Evolutionary conservation across 176 grass and related monocot species (phyloP), one percentile per base, ranked within the genome.

Genomic region (Saccharum spontaneum): DNA sequence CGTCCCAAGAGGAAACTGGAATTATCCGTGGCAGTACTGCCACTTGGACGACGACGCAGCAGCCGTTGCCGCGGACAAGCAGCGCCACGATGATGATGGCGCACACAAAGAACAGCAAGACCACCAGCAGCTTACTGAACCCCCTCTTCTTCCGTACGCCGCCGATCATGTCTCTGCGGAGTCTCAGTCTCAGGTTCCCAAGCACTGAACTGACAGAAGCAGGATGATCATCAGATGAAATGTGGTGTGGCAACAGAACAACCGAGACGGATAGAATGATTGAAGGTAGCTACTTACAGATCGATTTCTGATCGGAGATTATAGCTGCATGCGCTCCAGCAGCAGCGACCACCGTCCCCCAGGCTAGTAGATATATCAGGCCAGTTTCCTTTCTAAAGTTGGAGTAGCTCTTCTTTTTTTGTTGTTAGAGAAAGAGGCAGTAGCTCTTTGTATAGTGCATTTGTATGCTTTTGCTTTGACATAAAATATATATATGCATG

Each of bases 31-130:
- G 73, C 73, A 57, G 2, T 3, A 76, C 17, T n/a, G n/a, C 76
- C 76, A 79, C 38, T 28, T 79, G 11, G 28, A 69, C 79, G 45
- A 68, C 31, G 44, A 81, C 64, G 79, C 33, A 69, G 64, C 33
- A 38, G 45, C 44, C 48, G 65, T 69, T 34, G 64, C 18, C 79
- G 20, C 65, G 30, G 45, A 39, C 20, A 33, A 81, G 45, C 65
- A 81, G 65, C 65, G 34, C 31, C 64, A 54, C 46, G 61, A 54
- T 9, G 64, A 69, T 46, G 41, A 54, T 36, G 64, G 31, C 41
- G 79, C 31, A 26, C 20, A n/a, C 79, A 38, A 36, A 24, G 0
- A 81, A 36, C 48, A 55, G 6, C 10, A 63, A 17, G 12, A 69
- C 2, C 79, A 81, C 50, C 33, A 39, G 11, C 75, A 77, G 75